These are phyloP conservation scores for Mediolabrus comicus DNA, from an alignment of 108 stramenopile species.

Conservation along the genomic window DNA sequence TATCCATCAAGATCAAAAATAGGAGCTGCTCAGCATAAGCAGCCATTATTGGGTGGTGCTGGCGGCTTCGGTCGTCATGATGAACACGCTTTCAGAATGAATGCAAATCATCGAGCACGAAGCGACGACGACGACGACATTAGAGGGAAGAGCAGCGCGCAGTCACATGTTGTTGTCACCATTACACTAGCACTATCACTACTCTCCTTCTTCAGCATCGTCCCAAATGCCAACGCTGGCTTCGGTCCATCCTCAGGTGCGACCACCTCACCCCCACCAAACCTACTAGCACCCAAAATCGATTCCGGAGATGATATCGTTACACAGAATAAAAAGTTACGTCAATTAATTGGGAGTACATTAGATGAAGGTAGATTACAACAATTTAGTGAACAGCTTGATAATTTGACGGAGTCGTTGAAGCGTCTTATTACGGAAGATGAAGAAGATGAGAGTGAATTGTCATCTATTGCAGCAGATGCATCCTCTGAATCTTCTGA, in stretches of 20 bases:
- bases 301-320: neutral
- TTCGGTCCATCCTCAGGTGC: constrained; percentile 28
- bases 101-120: no score
- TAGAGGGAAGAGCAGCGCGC: no score
- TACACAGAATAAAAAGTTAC: constrained; percentile 5
- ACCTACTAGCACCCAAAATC: constrained; percentile 1
- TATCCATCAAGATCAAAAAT: no score
- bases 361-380: constrained; percentile 2
- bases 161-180: no score
- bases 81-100: no score
- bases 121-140: neutral
- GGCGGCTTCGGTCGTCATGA: no score
- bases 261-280: constrained; percentile 13
- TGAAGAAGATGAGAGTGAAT: neutral
- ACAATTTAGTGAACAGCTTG: constrained; percentile 17
- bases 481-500: no score
- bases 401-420: constrained; percentile 9
- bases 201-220: neutral
- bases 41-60: no score
- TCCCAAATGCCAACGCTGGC: constrained; percentile 11
- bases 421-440: neutral
- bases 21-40: no score
- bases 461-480: no score
- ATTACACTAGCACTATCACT: neutral
- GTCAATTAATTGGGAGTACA: constrained; percentile 12